Conservation (phyloP, 2,329 filamentous ascomycete genomes). For the Claviceps pazoutovae region DNA sequence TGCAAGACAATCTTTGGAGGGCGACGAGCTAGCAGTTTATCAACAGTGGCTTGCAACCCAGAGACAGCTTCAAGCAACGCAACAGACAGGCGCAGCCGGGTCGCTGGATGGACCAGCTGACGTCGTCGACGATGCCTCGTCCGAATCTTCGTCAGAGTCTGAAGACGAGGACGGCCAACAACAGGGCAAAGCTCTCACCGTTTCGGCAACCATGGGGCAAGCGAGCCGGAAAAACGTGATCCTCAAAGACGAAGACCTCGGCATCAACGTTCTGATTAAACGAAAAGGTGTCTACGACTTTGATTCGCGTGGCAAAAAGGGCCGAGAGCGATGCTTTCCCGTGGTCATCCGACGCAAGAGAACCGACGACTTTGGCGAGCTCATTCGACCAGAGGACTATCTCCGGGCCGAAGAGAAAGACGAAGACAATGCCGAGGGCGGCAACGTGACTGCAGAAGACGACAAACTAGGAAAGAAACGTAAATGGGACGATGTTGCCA, state of each 20-base stretch:
- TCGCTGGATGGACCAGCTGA: constrained; percentile 57
- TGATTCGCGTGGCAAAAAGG: constrained; percentile 80
- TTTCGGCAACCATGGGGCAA: constrained; percentile 73
- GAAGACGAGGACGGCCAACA: constrained; percentile 84
- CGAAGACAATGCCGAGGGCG: constrained; percentile 46
- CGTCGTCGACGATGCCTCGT: constrained; percentile 69
- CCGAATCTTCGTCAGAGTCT: constrained; percentile 72
- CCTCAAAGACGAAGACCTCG: constrained; percentile 77
- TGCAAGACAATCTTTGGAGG: constrained; percentile 51
- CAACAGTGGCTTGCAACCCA: constrained; percentile 88
- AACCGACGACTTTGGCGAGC: constrained; percentile 82
- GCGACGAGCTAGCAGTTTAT: constrained; percentile 66
- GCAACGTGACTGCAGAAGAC: constrained; percentile 28
- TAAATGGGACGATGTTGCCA: constrained; percentile 67
- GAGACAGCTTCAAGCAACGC: constrained; percentile 69
- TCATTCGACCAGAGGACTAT: constrained; percentile 89
- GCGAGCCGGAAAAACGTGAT: constrained; percentile 74
- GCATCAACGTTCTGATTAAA: constrained; percentile 79
- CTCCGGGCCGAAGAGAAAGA: constrained; percentile 85
- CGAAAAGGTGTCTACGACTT: constrained; percentile 88
- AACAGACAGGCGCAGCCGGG: constrained; percentile 54
- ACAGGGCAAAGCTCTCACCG: constrained; percentile 82
- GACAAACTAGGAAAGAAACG: constrained; percentile 77
- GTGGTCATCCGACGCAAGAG: constrained; percentile 67
- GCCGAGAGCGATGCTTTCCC: constrained; percentile 84